Conservation (phyloP, 129 eudicot genomes). For the Flaveria trinervia region DNA sequence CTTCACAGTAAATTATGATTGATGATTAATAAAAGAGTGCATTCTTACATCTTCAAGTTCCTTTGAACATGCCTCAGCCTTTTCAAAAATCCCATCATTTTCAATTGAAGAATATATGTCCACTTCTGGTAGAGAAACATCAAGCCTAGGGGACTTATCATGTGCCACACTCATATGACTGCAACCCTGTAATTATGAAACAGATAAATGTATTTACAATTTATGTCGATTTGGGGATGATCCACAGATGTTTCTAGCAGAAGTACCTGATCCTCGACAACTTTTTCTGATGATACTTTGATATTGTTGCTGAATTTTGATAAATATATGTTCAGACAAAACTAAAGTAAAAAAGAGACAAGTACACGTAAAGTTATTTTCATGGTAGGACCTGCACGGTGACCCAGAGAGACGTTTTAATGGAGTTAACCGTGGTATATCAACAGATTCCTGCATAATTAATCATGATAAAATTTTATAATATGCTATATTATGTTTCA, state of each 20-base stretch:
- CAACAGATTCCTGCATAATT: slow-evolving; percentile 50
- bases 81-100: slow-evolving; percentile 49
- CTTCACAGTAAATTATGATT: background rate
- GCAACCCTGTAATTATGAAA: slow-evolving; percentile 38
- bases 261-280: slow-evolving; percentile 46
- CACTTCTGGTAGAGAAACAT: slow-evolving; percentile 33
- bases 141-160: slow-evolving; percentile 34
- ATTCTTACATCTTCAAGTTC: slow-evolving; percentile 82
- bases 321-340: slow-evolving; percentile 5
- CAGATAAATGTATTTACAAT: background rate
- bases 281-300: slow-evolving; percentile 33
- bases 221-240: background rate
- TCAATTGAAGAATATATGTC: slow-evolving; percentile 45
- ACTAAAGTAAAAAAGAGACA: slow-evolving; percentile 4
- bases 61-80: slow-evolving; percentile 77
- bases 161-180: slow-evolving; percentile 32
- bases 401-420: slow-evolving; percentile 57
- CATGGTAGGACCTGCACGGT: slow-evolving; percentile 58
- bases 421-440: slow-evolving; percentile 38
- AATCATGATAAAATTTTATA: slow-evolving; percentile 21
- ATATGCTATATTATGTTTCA: slow-evolving; percentile 5
- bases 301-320: slow-evolving; percentile 44
- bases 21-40: slow-evolving; percentile 5
- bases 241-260: slow-evolving; percentile 15
- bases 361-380: background rate